Base-by-base conservation (phyloP, 2,329 filamentous ascomycete species). In the Seiridium unicorne region DNA sequence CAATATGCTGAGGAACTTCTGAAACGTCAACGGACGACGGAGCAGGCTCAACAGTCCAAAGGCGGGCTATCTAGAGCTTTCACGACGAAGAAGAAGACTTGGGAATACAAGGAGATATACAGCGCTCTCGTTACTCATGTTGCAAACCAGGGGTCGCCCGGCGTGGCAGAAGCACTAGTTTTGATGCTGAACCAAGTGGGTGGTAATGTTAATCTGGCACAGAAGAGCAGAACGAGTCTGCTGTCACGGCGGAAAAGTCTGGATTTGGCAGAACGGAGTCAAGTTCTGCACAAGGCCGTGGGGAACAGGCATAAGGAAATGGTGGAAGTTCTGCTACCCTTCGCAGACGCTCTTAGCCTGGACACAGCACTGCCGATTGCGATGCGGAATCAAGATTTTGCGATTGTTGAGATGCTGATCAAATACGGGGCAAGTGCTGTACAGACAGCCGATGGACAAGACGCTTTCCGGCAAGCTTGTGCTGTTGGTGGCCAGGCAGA, bases 131-230 rank as follows among this genome's bases (percentile, higher is more conserved):
- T 79, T 51, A 72, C 74, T 47, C 82, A 84, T 66, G 76, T 86
- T 59, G 70, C 74, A 42, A 81, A 78, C 51, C 72, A 71, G 13
- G 83, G 83, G 10, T 78, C 81, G 0, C 77, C 84, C 0, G 84
- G 80, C 7, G 79, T 86, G 4, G 84, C 82, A n/a, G 81, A 86
- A 66, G 81, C 81, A 0, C 74, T 87, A 32, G 78, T 86, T 36
- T 73, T 70, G 3, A 83, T 81, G 69, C 71, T 87, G 40, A 73
- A 76, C 42, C 70, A 74, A 1, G 78, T 76, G 1, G 84, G 84
- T 11, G 79, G 83, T 3, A 80, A 84, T 56, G 67, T 86, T 11
- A 81, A 82, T 57, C 75, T 81, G 11, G 69, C 76, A 38, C 74
- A 78, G 57, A 83, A 80, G 65, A 79, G 76, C 59, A 82, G 80